Evolutionary conservation across 495 filamentous ascomycete species (phyloP), one percentile per base, ranked within the genome.

Genomic region (Eremomyces bilateralis): DNA sequence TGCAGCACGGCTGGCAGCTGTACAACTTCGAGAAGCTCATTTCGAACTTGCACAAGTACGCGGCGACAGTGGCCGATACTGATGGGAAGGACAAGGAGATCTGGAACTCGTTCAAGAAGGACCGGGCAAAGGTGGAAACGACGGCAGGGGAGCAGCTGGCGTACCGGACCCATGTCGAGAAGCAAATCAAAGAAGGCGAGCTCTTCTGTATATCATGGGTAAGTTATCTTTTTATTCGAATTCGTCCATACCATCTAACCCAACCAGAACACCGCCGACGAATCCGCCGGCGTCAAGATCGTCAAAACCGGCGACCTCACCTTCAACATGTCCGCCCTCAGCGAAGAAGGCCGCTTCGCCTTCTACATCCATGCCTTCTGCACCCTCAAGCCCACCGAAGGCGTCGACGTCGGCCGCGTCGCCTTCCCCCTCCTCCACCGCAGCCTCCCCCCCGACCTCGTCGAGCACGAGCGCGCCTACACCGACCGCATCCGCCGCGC

Each of bases 21-120:
- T 94, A 94, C 54, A 76, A 76, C 28, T 70, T 94, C 42, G 77
- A 82, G 42, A 80, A 85, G 47, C 69, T 94, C 31, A 65, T 93
- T 36, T 64, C 65, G 39, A 68, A 71, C 1, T 71, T 92, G 32
- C 65, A 73, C 27, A 74, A 81, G 33, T 76, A 79, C 36, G 79
- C 72, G 27, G 61, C 77, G 1, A 61, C 58, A 2, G 81, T 91
- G 44, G 71, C 81, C 41, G 73, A 67, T 28, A 67, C 64, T 4
- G 90, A 99, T 40, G 64, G 65, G 19, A 92, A 90, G 50, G 90
- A 99, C 45, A 85, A 81, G 60, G 82, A 90, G 30, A 80, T 92
- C 19, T 69, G 79, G 35, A 69, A 76, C 41, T 66, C 79, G 12
- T 92, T 83, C 61, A 71, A 83, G 45, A 70, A 69, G 44, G 79